A percentile compares a stretch with the other conserved stretches of the same genome.
Conservation (phyloP, 176 grass and related monocot genomes). For the Pontederia crassipes region DNA sequence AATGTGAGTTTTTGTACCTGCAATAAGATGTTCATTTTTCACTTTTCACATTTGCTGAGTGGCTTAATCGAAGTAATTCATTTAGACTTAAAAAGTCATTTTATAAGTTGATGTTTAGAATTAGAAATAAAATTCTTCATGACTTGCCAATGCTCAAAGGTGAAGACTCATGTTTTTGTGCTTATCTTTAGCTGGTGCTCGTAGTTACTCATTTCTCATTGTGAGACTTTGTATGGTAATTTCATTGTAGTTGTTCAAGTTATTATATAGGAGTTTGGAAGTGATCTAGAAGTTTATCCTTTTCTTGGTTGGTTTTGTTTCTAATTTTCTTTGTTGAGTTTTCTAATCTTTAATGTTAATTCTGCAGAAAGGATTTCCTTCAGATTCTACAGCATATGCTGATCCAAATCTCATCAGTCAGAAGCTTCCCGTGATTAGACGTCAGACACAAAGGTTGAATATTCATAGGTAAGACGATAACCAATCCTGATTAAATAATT, state of each 20-base stretch:
- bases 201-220: no score
- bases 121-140: background rate
- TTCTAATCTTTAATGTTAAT: background rate
- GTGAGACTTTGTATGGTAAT: no score
- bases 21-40: background rate
- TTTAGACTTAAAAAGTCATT: no score
- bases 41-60: background rate
- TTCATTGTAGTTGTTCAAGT: no score
- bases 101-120: background rate
- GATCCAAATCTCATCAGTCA: slow-evolving; percentile 66
- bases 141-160: background rate
- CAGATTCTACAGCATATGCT: slow-evolving; percentile 45
- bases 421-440: slow-evolving; percentile 51
- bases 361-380: slow-evolving; percentile 60
- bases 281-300: background rate
- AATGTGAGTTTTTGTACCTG: slow-evolving; percentile 34
- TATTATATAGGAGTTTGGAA: no score
- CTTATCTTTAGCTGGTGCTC: no score
- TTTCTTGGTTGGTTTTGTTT: background rate
- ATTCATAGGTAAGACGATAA: slow-evolving; percentile 21
- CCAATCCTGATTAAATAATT: background rate
- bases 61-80: no score
- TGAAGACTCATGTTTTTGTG: background rate
- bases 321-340: slow-evolving; percentile 1
- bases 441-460: slow-evolving; percentile 63